Base-by-base conservation (phyloP, 192 early-diverging fungal genomes). In the Rhizoclosmatium sp. region DNA sequence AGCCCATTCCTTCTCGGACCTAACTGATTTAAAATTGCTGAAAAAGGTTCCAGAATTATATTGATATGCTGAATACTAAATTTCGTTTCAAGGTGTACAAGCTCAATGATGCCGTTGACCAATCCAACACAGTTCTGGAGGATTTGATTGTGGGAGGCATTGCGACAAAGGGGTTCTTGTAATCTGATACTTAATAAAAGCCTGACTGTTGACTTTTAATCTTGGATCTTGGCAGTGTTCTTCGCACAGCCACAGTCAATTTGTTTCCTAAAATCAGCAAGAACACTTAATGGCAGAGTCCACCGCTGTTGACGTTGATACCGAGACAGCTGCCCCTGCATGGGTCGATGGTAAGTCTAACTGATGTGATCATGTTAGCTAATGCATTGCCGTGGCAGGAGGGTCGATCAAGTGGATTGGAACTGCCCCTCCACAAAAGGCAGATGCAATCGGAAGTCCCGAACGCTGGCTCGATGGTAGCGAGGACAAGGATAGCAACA, bases 91-190 rank as follows among this genome's bases (percentile, higher is more conserved):
- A 72, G 70, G 54, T 72, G 21, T 72, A 58, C 51, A 72, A 72
- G 14, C 39, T 72, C n/a, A 72, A 51, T 7, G 58, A 47, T 21
- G 47, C 56, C 10, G 4, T 21, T 4, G 46, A 69, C 56, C n/a
- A 40, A 45, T 21, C n/a, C 21, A 21, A 45, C 4, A 47, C 7
- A 31, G 39, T 14, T n/a, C n/a, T 72, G 9, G 23, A 21, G 47
- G 45, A 72, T 23, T 58, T 72, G 5, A 45, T 72, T 14, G 23
- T 23, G 9, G 58, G 70, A 19, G 54, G 19, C 10, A 72, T 72
- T 72, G 70, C 70, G 5, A 59, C 70, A 0, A 72, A 72, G 56
- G 70, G 70, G 12, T 59, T 58, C 41, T 58, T 72, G 54, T 72
- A 42, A 65, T 65, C 7, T 65, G 56, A 14, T 58, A 16, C 56